Conservation (phyloP, 2,329 filamentous ascomycete species). For the Exophiala bonariae region DNA sequence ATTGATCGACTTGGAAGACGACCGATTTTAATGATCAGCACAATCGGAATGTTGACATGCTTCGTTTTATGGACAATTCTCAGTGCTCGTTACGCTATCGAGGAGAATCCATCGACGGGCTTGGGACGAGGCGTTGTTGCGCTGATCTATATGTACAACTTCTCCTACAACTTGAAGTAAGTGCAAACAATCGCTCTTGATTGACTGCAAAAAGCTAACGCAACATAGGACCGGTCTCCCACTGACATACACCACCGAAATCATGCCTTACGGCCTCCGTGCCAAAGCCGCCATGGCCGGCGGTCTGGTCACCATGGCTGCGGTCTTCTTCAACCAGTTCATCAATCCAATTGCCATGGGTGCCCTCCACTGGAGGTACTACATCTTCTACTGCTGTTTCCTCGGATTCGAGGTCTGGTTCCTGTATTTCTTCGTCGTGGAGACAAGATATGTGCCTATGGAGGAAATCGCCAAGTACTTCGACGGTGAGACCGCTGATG, state of each 20-base stretch:
- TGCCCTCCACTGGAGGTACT: slow-evolving; percentile 35
- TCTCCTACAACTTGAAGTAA: slow-evolving; percentile 37
- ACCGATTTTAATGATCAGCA: slow-evolving; percentile 40
- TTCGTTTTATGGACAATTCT: slow-evolving; percentile 21
- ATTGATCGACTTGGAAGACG: slow-evolving; percentile 43
- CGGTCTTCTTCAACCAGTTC: slow-evolving; percentile 39
- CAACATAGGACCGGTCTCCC: slow-evolving; percentile 29
- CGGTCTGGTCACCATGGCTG: slow-evolving; percentile 40
- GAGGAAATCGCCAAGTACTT: slow-evolving; percentile 71
- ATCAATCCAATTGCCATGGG: slow-evolving; percentile 37
- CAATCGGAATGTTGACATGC: slow-evolving; percentile 3
- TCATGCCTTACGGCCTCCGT: slow-evolving; percentile 49
- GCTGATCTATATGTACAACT: slow-evolving; percentile 44
- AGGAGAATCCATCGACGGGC: slow-evolving; percentile 31
- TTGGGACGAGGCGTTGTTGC: slow-evolving; percentile 36
- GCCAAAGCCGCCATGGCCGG: slow-evolving; percentile 44
- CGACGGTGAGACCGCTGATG: slow-evolving; percentile 59
- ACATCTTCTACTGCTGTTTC: slow-evolving; percentile 36
- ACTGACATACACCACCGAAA: slow-evolving; percentile 44
- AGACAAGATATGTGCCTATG: slow-evolving; percentile 69
- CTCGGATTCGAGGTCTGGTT: slow-evolving; percentile 32
- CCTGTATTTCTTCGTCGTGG: slow-evolving; percentile 36
- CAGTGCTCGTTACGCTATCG: slow-evolving; percentile 35
- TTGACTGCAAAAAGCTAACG: no score
- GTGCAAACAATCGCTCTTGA: not conserved